Evolutionary conservation across 495 filamentous ascomycete genomes (phyloP).

Genomic region (Pyronema domesticum): DNA sequence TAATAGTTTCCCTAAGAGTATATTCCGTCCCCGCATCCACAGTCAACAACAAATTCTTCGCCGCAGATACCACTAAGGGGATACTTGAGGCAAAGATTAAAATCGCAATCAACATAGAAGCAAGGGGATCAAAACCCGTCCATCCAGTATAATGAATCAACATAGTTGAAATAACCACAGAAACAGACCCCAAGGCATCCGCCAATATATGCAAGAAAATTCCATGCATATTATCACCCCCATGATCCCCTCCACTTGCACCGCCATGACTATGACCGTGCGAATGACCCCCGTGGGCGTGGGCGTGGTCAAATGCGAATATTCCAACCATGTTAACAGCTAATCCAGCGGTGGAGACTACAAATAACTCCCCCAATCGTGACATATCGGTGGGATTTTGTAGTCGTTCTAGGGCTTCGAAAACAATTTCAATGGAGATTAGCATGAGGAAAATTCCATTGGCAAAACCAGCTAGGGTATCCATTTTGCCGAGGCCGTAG

Average conservation of each 20-base stretch:
- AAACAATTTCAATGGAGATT: conserved; percentile 91
- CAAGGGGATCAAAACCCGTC: conserved; percentile 90
- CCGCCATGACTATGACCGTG: conserved; percentile 28
- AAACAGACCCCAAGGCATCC: conserved; percentile 83
- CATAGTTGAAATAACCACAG: conserved; percentile 81
- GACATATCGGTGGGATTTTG: conserved; percentile 65
- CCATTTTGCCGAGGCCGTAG: conserved; percentile 92
- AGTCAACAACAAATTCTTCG: conserved; percentile 61
- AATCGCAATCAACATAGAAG: conserved; percentile 82
- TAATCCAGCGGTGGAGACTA: conserved; percentile 70
- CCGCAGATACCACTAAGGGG: conserved; percentile 71
- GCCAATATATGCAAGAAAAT: conserved; percentile 94
- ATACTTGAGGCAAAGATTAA: conserved; percentile 79
- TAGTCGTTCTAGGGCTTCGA: conserved; percentile 78
- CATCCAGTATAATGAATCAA: conserved; percentile 73
- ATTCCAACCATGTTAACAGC: conserved; percentile 85
- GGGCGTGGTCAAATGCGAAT: conserved; percentile 64
- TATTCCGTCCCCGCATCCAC: conserved; percentile 79
- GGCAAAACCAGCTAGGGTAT: conserved; percentile 87
- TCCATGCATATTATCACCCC: conserved; percentile 85
- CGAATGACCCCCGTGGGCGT: conserved; percentile 32
- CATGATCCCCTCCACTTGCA: conserved; percentile 6
- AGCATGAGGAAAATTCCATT: conserved; percentile 94
- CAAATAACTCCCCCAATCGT: conserved; percentile 66
- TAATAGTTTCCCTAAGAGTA: conserved; percentile 63